Conservation (phyloP, 2,329 filamentous ascomycete genomes). For the Sporothrix globosa region DNA sequence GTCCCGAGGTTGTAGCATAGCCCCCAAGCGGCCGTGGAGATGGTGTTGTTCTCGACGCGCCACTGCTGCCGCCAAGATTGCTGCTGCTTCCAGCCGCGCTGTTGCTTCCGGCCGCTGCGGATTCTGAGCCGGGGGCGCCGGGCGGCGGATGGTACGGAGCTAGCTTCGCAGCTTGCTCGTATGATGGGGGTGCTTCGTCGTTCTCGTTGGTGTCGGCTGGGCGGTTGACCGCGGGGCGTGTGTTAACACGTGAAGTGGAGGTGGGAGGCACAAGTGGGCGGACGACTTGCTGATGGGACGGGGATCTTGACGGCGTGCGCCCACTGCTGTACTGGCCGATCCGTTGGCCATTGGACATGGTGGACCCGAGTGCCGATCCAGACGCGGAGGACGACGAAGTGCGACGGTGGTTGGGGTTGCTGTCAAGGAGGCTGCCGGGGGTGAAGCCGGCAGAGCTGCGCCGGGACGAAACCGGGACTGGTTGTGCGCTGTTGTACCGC, state of each 20-base stretch:
- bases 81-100: conserved; percentile 8
- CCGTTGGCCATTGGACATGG: background rate
- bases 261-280: conserved; percentile 53
- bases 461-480: conserved; percentile 33
- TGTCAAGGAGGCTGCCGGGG: conserved; percentile 5
- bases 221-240: conserved; percentile 42
- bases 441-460: conserved; percentile 46
- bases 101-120: background rate
- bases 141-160: conserved; percentile 56
- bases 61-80: background rate
- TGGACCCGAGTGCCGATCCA: background rate
- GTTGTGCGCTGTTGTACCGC: conserved; percentile 18
- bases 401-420: background rate
- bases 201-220: conserved; percentile 46
- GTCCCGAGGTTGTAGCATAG: background rate
- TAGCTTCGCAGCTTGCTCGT: conserved; percentile 60
- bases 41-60: background rate
- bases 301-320: conserved; percentile 8
- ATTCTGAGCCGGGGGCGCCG: conserved; percentile 43
- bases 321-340: conserved; percentile 23
- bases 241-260: background rate
- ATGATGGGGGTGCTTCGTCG: conserved; percentile 58
- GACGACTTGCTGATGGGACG: conserved; percentile 42
- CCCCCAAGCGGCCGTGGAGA: background rate
- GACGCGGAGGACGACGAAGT: conserved; percentile 19